Percentiles rank a stretch among this genome's conserved stretches.
These are phyloP conservation scores for Metrosideros polymorpha DNA, from an alignment of 441 rosid species.

Conservation along the genomic window DNA sequence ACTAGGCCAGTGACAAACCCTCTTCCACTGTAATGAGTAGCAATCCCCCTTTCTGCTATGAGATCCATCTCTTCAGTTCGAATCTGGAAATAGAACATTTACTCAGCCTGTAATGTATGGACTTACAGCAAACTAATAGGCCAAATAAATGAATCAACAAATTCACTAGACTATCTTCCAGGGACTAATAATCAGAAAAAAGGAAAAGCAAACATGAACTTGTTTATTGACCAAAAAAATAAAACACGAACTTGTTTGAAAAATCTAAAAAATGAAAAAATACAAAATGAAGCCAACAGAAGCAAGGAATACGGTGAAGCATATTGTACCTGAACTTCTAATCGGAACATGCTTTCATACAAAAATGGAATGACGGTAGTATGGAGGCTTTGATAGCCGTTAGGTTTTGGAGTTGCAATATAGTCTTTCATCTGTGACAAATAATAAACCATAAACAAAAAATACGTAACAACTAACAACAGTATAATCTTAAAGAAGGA, in stretches of 20 bases:
- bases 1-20: conserved; percentile 64
- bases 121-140: background rate
- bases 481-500: background rate
- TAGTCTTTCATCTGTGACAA: conserved; percentile 83
- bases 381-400: conserved; percentile 98
- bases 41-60: conserved; percentile 96
- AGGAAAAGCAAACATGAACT: background rate
- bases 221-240: background rate
- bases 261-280: background rate
- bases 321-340: conserved; percentile 83
- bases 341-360: conserved; percentile 91
- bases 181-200: background rate
- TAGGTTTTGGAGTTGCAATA: conserved; percentile 98
- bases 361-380: conserved; percentile 94
- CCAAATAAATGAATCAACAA: background rate
- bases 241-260: background rate
- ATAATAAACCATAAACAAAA: background rate
- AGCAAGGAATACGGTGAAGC: background rate
- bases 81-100: conserved; percentile 37
- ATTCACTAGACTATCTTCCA: background rate
- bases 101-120: background rate
- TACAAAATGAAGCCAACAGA: background rate
- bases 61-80: conserved; percentile 98
- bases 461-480: background rate
- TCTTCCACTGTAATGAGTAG: conserved; percentile 95